Percentiles rank a stretch among this genome's conserved stretches.
Evolutionary conservation across 2,329 filamentous ascomycete genomes (phyloP).

Genomic region (Ceratocystiopsis minuta): DNA sequence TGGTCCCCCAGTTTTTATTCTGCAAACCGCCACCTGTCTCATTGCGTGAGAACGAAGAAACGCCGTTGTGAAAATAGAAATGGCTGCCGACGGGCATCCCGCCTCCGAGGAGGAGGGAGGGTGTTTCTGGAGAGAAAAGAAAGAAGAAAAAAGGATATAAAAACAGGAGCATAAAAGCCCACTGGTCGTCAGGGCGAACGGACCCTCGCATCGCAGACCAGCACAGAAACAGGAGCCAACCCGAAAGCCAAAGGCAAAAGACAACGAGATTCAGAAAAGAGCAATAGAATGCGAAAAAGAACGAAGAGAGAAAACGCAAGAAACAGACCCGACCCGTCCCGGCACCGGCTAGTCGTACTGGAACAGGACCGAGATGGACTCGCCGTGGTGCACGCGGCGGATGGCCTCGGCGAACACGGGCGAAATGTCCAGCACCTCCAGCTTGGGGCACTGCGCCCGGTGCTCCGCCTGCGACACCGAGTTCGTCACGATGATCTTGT

Average conservation of each 20-base stretch:
- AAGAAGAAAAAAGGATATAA: constrained; percentile 1
- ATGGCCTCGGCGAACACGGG: constrained; percentile 91
- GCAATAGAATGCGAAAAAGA: background rate
- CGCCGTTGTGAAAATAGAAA: no score
- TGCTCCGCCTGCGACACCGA: constrained; percentile 82
- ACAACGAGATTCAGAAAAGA: background rate
- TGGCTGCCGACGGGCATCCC: no score
- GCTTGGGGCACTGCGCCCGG: constrained; percentile 58
- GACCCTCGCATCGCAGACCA: no score
- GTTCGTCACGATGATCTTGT: constrained; percentile 91
- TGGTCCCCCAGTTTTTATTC: no score
- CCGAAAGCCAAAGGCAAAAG: background rate
- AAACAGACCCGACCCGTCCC: background rate
- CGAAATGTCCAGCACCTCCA: constrained; percentile 82
- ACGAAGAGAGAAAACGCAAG: background rate
- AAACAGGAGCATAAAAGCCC: background rate
- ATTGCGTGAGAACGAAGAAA: no score
- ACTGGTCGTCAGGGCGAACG: background rate
- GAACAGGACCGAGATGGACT: constrained; percentile 93
- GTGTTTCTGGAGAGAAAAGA: background rate
- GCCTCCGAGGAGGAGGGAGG: background rate
- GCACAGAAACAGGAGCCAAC: no score
- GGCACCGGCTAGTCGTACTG: constrained; percentile 44
- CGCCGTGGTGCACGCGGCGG: constrained; percentile 87
- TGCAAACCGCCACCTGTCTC: no score